Percentiles rank a stretch among this genome's conserved stretches.
These are phyloP conservation scores for Rugonectria rugulosa DNA, from an alignment of 2,329 filamentous ascomycete species.

Conservation along the genomic window DNA sequence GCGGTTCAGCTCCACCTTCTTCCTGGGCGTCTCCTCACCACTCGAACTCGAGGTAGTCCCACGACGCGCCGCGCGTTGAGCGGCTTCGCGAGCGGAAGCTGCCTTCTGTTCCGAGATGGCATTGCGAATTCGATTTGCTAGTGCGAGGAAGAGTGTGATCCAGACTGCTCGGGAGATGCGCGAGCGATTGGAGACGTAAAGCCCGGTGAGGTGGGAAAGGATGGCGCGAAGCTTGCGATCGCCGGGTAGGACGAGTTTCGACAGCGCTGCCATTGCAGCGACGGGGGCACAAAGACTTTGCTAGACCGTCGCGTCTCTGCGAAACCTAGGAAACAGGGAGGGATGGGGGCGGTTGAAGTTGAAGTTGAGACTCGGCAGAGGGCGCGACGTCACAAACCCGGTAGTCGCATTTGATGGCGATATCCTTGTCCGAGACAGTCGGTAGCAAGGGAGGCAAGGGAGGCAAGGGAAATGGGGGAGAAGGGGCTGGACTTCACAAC, in stretches of 20 bases:
- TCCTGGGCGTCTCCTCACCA: conserved; percentile 57
- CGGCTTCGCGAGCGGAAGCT: conserved; percentile 73
- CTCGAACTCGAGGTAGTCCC: conserved; percentile 56
- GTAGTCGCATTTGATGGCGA: conserved; percentile 20
- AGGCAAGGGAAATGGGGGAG: neutral
- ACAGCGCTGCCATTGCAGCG: conserved; percentile 73
- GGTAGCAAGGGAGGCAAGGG: conserved; percentile 6
- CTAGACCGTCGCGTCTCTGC: neutral
- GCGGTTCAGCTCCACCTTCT: conserved; percentile 90
- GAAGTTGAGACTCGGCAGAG: conserved; percentile 10
- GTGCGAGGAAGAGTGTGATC: conserved; percentile 79
- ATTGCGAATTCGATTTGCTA: conserved; percentile 87
- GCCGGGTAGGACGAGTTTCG: conserved; percentile 69
- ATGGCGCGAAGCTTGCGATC: conserved; percentile 71
- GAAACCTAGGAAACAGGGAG: neutral
- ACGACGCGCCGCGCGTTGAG: conserved; percentile 56
- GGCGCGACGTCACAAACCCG: conserved; percentile 37
- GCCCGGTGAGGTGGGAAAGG: conserved; percentile 70
- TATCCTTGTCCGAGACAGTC: too few relatives aligned
- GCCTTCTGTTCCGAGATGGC: conserved; percentile 94
- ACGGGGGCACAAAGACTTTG: conserved; percentile 3
- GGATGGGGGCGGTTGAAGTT: neutral
- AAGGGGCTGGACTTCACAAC: neutral
- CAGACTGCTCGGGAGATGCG: conserved; percentile 86
- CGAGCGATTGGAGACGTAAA: conserved; percentile 82